These are phyloP conservation scores for Alternaria gaisen DNA, from an alignment of 2,329 filamentous ascomycete genomes.

Conservation along the genomic window DNA sequence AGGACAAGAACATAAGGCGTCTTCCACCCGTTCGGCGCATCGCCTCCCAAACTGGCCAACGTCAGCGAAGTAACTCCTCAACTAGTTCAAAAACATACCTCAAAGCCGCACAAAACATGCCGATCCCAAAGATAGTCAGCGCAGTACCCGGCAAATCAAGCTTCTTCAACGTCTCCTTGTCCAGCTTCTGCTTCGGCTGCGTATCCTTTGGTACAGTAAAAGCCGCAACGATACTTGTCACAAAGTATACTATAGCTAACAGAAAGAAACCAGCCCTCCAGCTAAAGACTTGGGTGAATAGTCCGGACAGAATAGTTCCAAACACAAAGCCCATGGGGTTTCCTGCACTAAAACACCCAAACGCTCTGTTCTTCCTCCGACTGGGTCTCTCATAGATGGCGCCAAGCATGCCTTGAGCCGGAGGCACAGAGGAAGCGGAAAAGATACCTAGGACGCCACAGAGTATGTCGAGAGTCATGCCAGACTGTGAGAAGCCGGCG, in stretches of 20 bases:
- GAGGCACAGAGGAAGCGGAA: conserved; percentile 69
- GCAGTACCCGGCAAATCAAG: conserved; percentile 70
- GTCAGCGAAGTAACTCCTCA: conserved; percentile 17
- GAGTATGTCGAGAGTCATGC: conserved; percentile 69
- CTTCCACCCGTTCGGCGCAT: conserved; percentile 69
- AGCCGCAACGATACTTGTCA: conserved; percentile 65
- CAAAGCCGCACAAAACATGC: conserved; percentile 69
- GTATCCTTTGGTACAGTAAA: conserved; percentile 69
- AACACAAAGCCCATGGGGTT: conserved; percentile 67
- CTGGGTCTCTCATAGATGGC: conserved; percentile 69
- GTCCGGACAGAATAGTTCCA: conserved; percentile 68
- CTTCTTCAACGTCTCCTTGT: conserved; percentile 60
- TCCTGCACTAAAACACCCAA: conserved; percentile 69
- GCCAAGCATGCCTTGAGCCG: conserved; percentile 71
- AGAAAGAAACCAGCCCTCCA: conserved; percentile 72
- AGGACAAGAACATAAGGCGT: conserved; percentile 69
- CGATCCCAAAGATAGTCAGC: conserved; percentile 70
- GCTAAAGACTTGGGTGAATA: conserved; percentile 67
- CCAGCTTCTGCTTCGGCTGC: conserved; percentile 57
- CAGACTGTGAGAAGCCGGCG: conserved; percentile 67
- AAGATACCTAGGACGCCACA: conserved; percentile 71
- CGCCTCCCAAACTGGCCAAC: conserved; percentile 55
- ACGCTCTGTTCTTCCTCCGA: conserved; percentile 70
- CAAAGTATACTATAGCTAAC: conserved; percentile 69
- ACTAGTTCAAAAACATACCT: conserved; percentile 54